Conservation (phyloP, 2,329 filamentous ascomycete species). For the Cladophialophora immunda region DNA sequence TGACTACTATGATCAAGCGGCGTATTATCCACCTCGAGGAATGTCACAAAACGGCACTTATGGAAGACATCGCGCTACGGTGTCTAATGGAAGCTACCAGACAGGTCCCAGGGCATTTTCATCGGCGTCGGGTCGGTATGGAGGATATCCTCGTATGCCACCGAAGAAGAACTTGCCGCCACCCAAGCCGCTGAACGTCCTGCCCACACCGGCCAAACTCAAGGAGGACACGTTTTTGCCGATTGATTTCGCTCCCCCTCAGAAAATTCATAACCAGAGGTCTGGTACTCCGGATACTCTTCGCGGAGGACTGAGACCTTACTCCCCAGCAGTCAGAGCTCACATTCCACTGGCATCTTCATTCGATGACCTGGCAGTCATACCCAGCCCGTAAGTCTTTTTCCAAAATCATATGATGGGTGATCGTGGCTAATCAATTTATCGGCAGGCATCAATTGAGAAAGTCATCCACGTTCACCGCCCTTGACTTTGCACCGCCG, state of each 20-base stretch:
- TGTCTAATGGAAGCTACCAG: constrained; percentile 53
- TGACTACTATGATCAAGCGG: constrained; percentile 48
- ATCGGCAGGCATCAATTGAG: constrained; percentile 54
- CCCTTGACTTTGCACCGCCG: constrained; percentile 60
- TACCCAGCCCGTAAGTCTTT: constrained; percentile 87
- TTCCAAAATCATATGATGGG: neutral
- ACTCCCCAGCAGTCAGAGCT: constrained; percentile 74
- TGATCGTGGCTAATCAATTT: constrained; percentile 26
- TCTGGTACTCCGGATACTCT: constrained; percentile 72
- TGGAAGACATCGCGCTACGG: constrained; percentile 37
- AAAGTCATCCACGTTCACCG: constrained; percentile 59
- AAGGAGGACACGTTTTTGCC: constrained; percentile 81
- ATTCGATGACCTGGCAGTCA: constrained; percentile 83
- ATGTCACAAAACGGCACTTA: constrained; percentile 52
- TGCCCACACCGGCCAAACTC: constrained; percentile 87
- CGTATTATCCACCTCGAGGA: constrained; percentile 45
- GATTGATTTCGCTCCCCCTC: constrained; percentile 86
- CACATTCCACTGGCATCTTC: constrained; percentile 82
- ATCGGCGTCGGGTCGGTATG: constrained; percentile 64
- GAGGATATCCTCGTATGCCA: constrained; percentile 56
- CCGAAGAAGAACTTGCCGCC: constrained; percentile 70
- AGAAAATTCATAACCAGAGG: constrained; percentile 70
- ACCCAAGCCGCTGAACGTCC: constrained; percentile 74
- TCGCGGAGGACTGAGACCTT: constrained; percentile 68
- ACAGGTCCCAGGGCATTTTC: constrained; percentile 69